A percentile compares a stretch with the other conserved stretches of the same genome.
Conservation (phyloP, 176 grass and related monocot genomes). For the Puccinellia tenuiflora region DNA sequence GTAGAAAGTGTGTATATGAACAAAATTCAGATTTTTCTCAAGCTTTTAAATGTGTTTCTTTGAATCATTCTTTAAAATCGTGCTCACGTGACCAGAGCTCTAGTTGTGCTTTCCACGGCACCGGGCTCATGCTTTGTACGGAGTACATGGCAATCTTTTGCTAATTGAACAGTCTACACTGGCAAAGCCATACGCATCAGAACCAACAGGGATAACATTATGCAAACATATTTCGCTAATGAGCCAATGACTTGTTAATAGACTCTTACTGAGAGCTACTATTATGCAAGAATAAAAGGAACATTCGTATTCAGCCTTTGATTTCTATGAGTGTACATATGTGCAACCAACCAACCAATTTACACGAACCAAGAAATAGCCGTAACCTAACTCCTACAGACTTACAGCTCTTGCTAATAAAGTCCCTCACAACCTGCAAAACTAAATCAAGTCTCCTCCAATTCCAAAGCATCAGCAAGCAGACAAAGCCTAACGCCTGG, state of each 20-base stretch:
- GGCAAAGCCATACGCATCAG: not conserved
- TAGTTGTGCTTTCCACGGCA: no score
- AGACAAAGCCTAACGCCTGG: conserved; percentile 32
- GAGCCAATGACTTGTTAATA: not conserved
- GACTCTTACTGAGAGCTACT: not conserved
- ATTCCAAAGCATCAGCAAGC: not conserved
- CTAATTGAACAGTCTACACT: not conserved
- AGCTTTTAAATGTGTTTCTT: no score
- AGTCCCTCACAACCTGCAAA: not conserved
- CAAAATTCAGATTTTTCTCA: no score
- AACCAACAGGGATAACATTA: not conserved
- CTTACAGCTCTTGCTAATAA: not conserved
- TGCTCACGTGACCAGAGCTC: no score
- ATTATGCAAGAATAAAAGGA: not conserved
- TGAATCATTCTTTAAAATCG: no score
- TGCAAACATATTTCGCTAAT: no score
- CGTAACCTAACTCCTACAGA: not conserved
- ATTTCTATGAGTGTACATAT: not conserved
- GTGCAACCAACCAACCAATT: not conserved
- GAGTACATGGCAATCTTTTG: not conserved
- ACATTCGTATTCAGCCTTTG: not conserved
- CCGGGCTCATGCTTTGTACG: not conserved
- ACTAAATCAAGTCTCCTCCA: not conserved
- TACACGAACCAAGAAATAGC: not conserved
- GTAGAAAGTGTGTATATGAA: no score